Evolutionary conservation across 371 early-diverging fungal genomes (phyloP).

Genomic region (Mucor racemosus): DNA sequence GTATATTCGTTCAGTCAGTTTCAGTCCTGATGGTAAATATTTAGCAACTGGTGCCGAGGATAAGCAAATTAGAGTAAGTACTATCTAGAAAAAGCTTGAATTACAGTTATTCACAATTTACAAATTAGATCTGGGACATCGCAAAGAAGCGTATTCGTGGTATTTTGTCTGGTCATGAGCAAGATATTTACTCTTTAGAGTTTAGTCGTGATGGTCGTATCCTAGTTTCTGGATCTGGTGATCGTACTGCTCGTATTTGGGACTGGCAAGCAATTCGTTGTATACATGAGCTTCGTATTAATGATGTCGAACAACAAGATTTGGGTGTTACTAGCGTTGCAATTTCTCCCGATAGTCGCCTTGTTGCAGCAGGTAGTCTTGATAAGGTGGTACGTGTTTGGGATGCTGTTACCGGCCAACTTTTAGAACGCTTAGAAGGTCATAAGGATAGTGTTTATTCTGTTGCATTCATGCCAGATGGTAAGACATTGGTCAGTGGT

Average conservation of each 20-base stretch:
- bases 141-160: constrained; percentile 69
- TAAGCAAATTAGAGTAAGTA: constrained; percentile 83
- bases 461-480: constrained; percentile 96
- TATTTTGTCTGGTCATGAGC: constrained; percentile 88
- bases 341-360: constrained; percentile 81
- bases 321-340: constrained; percentile 96
- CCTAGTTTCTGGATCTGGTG: constrained; percentile 95
- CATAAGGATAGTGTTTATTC: constrained; percentile 97
- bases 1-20: constrained; percentile 96
- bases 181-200: constrained; percentile 97
- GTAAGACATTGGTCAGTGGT: constrained; percentile 90
- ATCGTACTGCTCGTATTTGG: constrained; percentile 92
- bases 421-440: constrained; percentile 90
- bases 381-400: constrained; percentile 95
- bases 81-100: background rate
- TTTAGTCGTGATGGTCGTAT: constrained; percentile 92
- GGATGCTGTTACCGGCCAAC: constrained; percentile 83
- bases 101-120: background rate
- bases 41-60: constrained; percentile 98
- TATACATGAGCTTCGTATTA: constrained; percentile 76
- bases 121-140: constrained; percentile 80
- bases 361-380: constrained; percentile 89
- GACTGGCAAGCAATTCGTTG: constrained; percentile 78
- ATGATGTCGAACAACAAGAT: constrained; percentile 85
- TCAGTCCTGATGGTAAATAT: constrained; percentile 91